Percentiles rank a stretch among this genome's conserved stretches.
phyloP scores from a whole-genome alignment of 257 asterid genomes.

The Datura wrightii region DNA sequence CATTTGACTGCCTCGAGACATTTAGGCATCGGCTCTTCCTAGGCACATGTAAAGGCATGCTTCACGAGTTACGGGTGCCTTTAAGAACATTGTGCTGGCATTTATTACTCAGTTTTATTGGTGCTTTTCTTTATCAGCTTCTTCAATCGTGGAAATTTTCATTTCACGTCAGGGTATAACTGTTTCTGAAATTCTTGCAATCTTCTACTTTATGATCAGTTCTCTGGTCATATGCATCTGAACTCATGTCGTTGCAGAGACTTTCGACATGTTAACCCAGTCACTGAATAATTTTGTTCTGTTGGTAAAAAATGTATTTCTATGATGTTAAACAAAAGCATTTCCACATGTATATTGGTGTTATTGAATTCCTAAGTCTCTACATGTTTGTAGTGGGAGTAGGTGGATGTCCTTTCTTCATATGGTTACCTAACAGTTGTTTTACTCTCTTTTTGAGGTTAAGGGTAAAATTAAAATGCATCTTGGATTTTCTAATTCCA shows the following conservation, averaged over 20 bases:
- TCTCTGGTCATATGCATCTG: conserved; percentile 10
- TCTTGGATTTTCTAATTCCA: background rate
- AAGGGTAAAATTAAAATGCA: background rate
- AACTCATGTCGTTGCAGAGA: background rate
- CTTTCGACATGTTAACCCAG: background rate
- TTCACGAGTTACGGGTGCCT: background rate
- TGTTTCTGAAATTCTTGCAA: background rate
- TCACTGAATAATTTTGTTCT: background rate
- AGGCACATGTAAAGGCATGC: conserved; percentile 17
- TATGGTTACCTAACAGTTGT: background rate
- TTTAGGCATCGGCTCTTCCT: background rate
- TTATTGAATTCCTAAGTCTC: background rate
- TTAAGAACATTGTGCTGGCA: background rate
- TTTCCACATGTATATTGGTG: background rate
- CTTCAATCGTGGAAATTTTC: background rate
- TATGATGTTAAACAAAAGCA: background rate
- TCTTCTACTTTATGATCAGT: background rate
- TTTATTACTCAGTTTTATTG: background rate
- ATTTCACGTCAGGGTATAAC: background rate
- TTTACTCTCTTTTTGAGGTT: background rate
- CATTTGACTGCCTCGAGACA: conserved; percentile 2
- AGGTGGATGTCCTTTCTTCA: background rate
- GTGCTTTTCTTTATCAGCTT: conserved; percentile 20
- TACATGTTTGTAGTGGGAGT: conserved; percentile 2
- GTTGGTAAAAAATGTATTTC: background rate